phyloP scores from a whole-genome alignment of 148 eudicot genomes.

The Agrostemma githago region DNA sequence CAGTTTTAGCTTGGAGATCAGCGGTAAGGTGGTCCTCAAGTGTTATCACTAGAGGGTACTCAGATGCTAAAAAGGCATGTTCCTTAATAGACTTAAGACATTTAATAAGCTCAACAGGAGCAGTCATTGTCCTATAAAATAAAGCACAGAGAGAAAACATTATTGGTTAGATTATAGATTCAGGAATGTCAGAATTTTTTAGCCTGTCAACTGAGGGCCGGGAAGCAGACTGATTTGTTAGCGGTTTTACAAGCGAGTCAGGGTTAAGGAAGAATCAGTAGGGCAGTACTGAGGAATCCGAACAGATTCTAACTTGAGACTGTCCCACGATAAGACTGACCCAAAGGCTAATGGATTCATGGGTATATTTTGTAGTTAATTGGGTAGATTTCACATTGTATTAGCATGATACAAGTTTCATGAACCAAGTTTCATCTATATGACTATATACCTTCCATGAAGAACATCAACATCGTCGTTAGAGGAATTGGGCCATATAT shows the following conservation, averaged over 20 bases:
- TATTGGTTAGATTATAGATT: background rate
- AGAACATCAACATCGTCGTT: conserved; percentile 70
- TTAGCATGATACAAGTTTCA: background rate
- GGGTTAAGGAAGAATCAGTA: background rate
- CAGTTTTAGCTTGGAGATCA: conserved; percentile 84
- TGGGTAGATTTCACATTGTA: background rate
- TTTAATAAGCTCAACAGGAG: conserved; percentile 64
- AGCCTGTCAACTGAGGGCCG: no score
- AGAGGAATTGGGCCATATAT: conserved; percentile 84
- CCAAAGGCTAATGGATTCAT: background rate
- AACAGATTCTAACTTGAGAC: background rate
- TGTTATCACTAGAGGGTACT: conserved; percentile 77
- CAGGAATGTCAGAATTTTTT: background rate
- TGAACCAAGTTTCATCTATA: background rate
- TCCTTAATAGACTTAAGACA: conserved; percentile 69
- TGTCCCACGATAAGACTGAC: background rate
- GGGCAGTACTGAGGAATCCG: background rate
- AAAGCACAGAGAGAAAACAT: background rate
- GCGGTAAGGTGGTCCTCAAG: conserved; percentile 90
- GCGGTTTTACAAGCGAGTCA: background rate
- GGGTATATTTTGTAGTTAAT: background rate
- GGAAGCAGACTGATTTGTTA: conserved; percentile 1
- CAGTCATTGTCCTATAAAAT: conserved; percentile 64
- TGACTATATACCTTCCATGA: conserved; percentile 73
- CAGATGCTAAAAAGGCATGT: conserved; percentile 69